A percentile compares a stretch with the other conserved stretches of the same genome.
These are phyloP conservation scores for Aspergillus sp. DNA, from an alignment of 2,329 filamentous ascomycete genomes.

Conservation along the genomic window DNA sequence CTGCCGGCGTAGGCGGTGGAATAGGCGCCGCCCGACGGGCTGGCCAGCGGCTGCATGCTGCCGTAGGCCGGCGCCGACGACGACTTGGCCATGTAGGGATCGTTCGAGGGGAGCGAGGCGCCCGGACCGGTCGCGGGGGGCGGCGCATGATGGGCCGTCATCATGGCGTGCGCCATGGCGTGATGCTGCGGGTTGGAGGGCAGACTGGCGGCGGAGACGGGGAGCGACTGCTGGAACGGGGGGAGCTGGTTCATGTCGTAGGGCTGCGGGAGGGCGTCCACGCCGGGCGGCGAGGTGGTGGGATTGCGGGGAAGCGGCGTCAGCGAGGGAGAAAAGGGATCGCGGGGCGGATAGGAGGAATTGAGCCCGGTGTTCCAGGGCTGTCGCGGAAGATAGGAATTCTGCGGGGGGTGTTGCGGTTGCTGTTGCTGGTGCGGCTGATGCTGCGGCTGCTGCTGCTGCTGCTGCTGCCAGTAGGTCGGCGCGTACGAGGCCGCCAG, in stretches of 20 bases:
- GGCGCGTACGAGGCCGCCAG: slow-evolving; percentile 51
- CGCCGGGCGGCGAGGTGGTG: slow-evolving; percentile 59
- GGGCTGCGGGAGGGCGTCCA: slow-evolving; percentile 64
- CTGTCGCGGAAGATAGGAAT: slow-evolving; percentile 53
- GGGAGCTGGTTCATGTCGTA: slow-evolving; percentile 65
- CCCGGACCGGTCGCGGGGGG: no score
- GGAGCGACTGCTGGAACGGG: slow-evolving; percentile 60
- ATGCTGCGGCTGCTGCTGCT: background rate
- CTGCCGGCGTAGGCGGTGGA: slow-evolving; percentile 30
- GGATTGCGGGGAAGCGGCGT: slow-evolving; percentile 53
- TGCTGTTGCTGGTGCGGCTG: background rate
- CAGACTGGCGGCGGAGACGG: slow-evolving; percentile 52
- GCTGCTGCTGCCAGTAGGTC: slow-evolving; percentile 58
- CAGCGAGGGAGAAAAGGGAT: slow-evolving; percentile 59
- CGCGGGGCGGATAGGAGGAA: slow-evolving; percentile 45
- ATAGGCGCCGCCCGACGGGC: slow-evolving; percentile 45
- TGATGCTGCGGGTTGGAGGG: slow-evolving; percentile 42
- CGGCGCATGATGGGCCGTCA: no score
- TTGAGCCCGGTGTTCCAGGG: slow-evolving; percentile 43
- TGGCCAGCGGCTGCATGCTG: slow-evolving; percentile 46
- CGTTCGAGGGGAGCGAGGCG: slow-evolving; percentile 50
- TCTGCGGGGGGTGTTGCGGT: slow-evolving; percentile 26
- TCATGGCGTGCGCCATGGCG: slow-evolving; percentile 44
- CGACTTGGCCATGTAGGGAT: slow-evolving; percentile 58
- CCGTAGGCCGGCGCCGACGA: slow-evolving; percentile 49